Evolutionary conservation across 1,284 basidiomycete genomes (phyloP).

Genomic region (Sporisorium exsertum): DNA sequence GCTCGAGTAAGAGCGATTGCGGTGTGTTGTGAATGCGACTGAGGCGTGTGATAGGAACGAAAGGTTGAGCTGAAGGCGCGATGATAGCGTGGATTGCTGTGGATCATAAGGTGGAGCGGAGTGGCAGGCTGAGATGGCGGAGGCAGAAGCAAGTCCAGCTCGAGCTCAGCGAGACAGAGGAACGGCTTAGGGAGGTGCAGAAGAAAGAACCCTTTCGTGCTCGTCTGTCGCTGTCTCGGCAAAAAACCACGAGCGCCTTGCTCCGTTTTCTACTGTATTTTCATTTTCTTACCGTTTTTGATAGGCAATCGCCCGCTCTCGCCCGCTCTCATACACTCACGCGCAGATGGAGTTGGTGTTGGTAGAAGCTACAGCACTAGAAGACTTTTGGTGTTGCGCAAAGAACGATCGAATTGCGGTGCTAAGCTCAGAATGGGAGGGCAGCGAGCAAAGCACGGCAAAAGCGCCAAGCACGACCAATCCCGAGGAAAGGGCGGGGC

Average conservation of each 20-base stretch:
- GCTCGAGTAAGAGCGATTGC: background rate
- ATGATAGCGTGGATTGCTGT: background rate
- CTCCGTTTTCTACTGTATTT: background rate
- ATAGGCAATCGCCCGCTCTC: no score
- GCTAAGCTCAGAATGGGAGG: background rate
- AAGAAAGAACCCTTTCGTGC: background rate
- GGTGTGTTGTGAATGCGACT: background rate
- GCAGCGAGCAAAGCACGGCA: background rate
- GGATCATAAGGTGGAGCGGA: slow-evolving; percentile 17
- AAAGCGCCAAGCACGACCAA: background rate
- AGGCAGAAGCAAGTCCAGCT: background rate
- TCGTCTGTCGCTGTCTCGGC: slow-evolving; percentile 13
- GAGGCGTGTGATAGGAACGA: background rate
- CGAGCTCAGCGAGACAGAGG: no score
- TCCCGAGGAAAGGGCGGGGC: background rate
- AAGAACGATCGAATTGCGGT: background rate
- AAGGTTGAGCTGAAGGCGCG: background rate
- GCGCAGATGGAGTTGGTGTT: no score
- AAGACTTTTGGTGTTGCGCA: no score
- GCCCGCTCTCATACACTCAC: no score
- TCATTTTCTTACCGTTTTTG: background rate
- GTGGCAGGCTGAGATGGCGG: slow-evolving; percentile 8
- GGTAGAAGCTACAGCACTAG: no score
- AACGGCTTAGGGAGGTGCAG: background rate
- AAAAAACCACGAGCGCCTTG: background rate